Evolutionary conservation across 2,329 filamentous ascomycete species (phyloP).

Genomic region (Xylariaceae sp.): DNA sequence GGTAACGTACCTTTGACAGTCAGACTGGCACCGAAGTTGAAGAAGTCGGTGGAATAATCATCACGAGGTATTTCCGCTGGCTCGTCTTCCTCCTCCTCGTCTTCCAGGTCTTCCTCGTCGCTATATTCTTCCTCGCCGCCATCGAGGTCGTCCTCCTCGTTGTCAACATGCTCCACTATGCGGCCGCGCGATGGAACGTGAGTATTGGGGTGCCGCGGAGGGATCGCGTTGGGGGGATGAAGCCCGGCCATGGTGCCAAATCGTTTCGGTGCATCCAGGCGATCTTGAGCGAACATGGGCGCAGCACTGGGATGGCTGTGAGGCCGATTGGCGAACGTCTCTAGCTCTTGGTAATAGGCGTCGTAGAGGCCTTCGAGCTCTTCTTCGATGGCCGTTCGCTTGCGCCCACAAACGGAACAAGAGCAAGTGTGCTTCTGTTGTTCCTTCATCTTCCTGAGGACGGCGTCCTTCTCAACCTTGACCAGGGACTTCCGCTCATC

Average conservation of each 20-base stretch:
- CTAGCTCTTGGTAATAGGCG: constrained; percentile 96
- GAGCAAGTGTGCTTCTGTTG: constrained; percentile 99
- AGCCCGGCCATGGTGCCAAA: constrained; percentile 54
- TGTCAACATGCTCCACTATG: constrained; percentile 65
- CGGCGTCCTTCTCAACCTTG: constrained; percentile 97
- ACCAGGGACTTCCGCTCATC: constrained; percentile 92
- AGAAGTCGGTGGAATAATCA: constrained; percentile 77
- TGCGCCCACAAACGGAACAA: constrained; percentile 94
- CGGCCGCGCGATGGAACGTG: constrained; percentile 73
- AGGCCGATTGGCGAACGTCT: constrained; percentile 86
- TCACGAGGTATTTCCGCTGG: constrained; percentile 56
- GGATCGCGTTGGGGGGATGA: constrained; percentile 56
- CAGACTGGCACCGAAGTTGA: constrained; percentile 95
- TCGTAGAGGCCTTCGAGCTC: constrained; percentile 97
- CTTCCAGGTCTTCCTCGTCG: constrained; percentile 44
- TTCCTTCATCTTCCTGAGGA: constrained; percentile 99
- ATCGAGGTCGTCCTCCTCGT: constrained; percentile 55
- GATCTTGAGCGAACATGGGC: constrained; percentile 56
- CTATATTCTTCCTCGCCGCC: constrained; percentile 53
- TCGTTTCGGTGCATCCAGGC: constrained; percentile 48
- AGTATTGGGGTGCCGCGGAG: constrained; percentile 52
- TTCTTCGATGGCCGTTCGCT: constrained; percentile 95
- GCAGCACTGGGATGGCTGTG: constrained; percentile 66
- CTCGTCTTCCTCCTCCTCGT: constrained; percentile 48
- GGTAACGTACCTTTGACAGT: constrained; percentile 74